Evolutionary conservation across 164 flowering plant species (phyloP).

Genomic region (Magnolia officinalis): DNA sequence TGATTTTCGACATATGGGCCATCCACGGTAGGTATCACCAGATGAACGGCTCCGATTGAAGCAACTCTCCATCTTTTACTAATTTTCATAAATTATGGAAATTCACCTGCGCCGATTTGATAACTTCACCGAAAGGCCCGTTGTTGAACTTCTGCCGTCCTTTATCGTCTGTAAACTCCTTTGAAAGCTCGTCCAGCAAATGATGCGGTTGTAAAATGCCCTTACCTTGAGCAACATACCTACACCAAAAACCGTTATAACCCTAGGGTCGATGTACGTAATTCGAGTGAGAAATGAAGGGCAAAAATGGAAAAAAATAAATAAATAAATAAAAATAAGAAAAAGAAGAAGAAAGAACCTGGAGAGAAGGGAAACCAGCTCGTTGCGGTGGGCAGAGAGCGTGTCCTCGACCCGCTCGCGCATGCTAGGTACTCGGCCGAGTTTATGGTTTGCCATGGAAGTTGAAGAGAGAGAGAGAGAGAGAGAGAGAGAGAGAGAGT

Average conservation of each 20-base stretch:
- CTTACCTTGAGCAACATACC: constrained; percentile 90
- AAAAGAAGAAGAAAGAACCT: constrained; percentile 36
- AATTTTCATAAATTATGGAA: not conserved
- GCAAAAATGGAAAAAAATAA: not conserved
- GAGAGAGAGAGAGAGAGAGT: not conserved
- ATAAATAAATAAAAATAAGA: not conserved
- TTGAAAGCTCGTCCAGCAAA: constrained; percentile 64
- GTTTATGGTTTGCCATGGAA: not conserved
- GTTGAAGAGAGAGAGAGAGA: not conserved
- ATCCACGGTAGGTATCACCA: too few species aligned
- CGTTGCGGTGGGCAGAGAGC: constrained; percentile 79
- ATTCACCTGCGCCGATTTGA: constrained; percentile 68
- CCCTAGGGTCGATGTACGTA: not conserved
- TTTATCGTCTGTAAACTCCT: constrained; percentile 37
- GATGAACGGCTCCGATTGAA: too few species aligned
- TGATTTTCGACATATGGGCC: too few species aligned
- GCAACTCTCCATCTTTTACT: too few species aligned
- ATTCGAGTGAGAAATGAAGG: not conserved
- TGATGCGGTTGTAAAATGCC: constrained; percentile 82
- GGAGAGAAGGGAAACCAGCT: constrained; percentile 84
- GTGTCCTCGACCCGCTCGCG: constrained; percentile 88
- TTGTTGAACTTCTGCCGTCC: constrained; percentile 33
- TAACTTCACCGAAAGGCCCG: constrained; percentile 69
- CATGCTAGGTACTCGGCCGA: constrained; percentile 48
- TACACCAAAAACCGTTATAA: constrained; percentile 18